Conservation (phyloP, 257 asterid species). For the Lantana camara region DNA sequence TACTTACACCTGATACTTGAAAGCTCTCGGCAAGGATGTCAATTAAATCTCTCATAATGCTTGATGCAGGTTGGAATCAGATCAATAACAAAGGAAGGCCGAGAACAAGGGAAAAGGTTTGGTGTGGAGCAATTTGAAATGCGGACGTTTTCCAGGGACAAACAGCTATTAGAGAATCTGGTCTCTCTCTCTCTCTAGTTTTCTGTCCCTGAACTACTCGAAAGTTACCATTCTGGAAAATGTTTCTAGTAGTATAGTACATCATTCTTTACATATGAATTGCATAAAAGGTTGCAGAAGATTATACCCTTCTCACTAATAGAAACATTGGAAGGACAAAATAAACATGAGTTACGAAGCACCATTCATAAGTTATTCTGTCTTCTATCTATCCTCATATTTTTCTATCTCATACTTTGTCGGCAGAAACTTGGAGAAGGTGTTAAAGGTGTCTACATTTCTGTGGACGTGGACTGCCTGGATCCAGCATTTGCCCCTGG, state of each 20-base stretch:
- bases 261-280: neutral
- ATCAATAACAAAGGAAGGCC: slow-evolving; percentile 91
- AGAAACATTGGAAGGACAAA: neutral
- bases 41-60: slow-evolving; percentile 15
- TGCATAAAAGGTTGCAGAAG: neutral
- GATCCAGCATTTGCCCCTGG: slow-evolving; percentile 99
- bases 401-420: neutral
- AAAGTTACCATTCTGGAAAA: neutral
- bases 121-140: slow-evolving; percentile 99
- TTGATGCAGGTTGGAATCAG: slow-evolving; percentile 90
- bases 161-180: slow-evolving; percentile 76
- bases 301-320: slow-evolving; percentile 1
- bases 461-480: slow-evolving; percentile 84
- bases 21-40: neutral
- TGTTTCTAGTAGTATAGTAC: neutral
- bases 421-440: slow-evolving; percentile 97
- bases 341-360: neutral
- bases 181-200: slow-evolving; percentile 41
- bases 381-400: slow-evolving; percentile 8
- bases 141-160: slow-evolving; percentile 87
- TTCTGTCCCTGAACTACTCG: neutral
- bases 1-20: neutral
- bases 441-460: slow-evolving; percentile 90
- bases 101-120: slow-evolving; percentile 94
- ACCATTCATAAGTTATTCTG: neutral